Base-by-base conservation (phyloP, 192 early-diverging fungal species). In the Backusella tuberculispora region DNA sequence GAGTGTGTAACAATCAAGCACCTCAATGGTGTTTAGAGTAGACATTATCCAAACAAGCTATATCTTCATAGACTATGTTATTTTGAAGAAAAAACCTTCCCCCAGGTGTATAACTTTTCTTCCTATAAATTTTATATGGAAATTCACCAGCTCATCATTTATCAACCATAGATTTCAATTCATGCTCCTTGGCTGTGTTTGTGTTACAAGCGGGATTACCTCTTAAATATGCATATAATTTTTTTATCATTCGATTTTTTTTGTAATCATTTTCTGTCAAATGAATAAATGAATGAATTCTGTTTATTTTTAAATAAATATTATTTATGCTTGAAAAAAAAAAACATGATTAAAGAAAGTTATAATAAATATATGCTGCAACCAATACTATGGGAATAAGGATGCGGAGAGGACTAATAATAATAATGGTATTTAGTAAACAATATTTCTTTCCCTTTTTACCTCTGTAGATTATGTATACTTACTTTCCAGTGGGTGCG, bases 401-500 rank as follows among this genome's bases (percentile, higher is more conserved):
- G 40, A 76, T 64, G 70, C 74, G 74, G 37, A 76, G 47, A 21
- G 74, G 67, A 60, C 74, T 76, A 69, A 38, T 64, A 21, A 21
- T 37, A 29, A 63, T 37, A 37, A n/a, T 3, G 14, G 9, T 10
- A 50, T 9, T 34, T 21, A 34, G 17, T 67, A 37, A 44, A 40
- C 34, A 37, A 10, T 26, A 13, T 10, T 66, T 21, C 1, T 43
- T 15, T 17, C 24, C 1, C 46, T 43, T 37, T 15, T 47, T 7
- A 29, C 7, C 13, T 29, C 6, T 29, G 13, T 6, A 13, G 10
- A 34, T 34, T n/a, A 8, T 9, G 21, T 44, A 29, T 72, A 79
- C 78, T 75, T 79, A 79, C 78, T 79, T 79, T 79, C 78, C 78
- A 21, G 68, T 47, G 14, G 78, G 37, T 37, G 50, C 69, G 60